A percentile compares a stretch with the other conserved stretches of the same genome.
Conservation (phyloP, 306 rosid genomes). For the Quercus bicolor region DNA sequence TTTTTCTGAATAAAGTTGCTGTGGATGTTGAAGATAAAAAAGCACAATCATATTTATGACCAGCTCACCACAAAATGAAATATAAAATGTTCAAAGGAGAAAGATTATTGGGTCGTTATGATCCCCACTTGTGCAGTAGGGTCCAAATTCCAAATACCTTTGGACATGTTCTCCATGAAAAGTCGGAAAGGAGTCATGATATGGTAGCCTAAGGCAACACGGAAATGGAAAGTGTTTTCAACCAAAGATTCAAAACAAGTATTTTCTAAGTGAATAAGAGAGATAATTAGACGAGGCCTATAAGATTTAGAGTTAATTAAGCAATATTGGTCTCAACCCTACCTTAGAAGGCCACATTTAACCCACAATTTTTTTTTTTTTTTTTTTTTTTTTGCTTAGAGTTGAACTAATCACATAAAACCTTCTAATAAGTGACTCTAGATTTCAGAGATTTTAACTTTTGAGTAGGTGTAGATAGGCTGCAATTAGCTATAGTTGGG, state of each 20-base stretch:
- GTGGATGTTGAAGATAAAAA: not conserved
- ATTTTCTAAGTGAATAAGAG: too few species aligned
- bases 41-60: not conserved
- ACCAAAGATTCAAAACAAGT: too few species aligned
- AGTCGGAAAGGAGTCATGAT: too few species aligned
- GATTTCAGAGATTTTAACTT: not conserved
- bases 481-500: too few species aligned
- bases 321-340: too few species aligned
- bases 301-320: too few species aligned
- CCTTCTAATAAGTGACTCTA: not conserved
- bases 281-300: too few species aligned
- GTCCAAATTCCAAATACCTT: not conserved
- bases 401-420: not conserved
- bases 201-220: too few species aligned
- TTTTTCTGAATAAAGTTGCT: not conserved
- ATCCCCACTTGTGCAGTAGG: not conserved
- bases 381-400: too few species aligned
- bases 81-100: not conserved
- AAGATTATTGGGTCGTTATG: not conserved
- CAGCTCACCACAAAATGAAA: conserved; percentile 19
- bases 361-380: too few species aligned
- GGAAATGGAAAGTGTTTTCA: too few species aligned
- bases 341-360: too few species aligned
- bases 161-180: not conserved
- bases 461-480: not conserved